Percentiles rank a stretch among this genome's conserved stretches.
Conservation (phyloP, 768 basidiomycete species). For the Hypholoma fasciculare region DNA sequence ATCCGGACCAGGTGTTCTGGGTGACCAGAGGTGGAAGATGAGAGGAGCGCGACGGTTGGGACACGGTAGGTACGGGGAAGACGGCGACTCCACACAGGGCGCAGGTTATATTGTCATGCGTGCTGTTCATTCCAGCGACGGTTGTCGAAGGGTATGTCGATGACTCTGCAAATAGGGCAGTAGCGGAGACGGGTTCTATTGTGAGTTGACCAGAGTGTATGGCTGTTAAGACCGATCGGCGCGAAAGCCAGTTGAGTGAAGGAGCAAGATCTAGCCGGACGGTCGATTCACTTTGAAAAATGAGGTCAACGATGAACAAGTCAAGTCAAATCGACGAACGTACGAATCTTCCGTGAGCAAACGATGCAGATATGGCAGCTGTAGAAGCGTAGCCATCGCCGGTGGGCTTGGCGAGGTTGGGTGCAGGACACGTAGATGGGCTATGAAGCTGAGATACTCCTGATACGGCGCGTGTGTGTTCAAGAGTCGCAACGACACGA, state of each 20-base stretch:
- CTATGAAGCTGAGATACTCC: constrained; percentile 78
- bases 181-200: constrained; percentile 81
- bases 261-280: constrained; percentile 92
- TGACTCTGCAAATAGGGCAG: constrained; percentile 57
- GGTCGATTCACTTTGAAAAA: constrained; percentile 74
- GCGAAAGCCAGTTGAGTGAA: constrained; percentile 90
- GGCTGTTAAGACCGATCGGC: constrained; percentile 79
- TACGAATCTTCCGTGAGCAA: constrained; percentile 84
- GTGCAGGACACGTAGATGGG: constrained; percentile 74
- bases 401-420: constrained; percentile 61
- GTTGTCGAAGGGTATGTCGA: constrained; percentile 37
- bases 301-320: constrained; percentile 10
- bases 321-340: constrained; percentile 32
- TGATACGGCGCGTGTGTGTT: constrained; percentile 74
- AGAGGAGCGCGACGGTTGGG: constrained; percentile 34
- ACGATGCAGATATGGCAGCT: constrained; percentile 76
- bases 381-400: constrained; percentile 69
- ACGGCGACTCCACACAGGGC: constrained; percentile 75
- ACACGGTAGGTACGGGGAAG: constrained; percentile 34
- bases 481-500: constrained; percentile 46
- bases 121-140: constrained; percentile 45
- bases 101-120: constrained; percentile 61
- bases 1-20: constrained; percentile 49
- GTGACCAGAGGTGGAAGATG: constrained; percentile 27
- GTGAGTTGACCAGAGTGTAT: constrained; percentile 86